Percentiles rank a stretch among this genome's conserved stretches.
phyloP scores from a whole-genome alignment of 495 filamentous ascomycete species.

The Penicillium maclennaniae region DNA sequence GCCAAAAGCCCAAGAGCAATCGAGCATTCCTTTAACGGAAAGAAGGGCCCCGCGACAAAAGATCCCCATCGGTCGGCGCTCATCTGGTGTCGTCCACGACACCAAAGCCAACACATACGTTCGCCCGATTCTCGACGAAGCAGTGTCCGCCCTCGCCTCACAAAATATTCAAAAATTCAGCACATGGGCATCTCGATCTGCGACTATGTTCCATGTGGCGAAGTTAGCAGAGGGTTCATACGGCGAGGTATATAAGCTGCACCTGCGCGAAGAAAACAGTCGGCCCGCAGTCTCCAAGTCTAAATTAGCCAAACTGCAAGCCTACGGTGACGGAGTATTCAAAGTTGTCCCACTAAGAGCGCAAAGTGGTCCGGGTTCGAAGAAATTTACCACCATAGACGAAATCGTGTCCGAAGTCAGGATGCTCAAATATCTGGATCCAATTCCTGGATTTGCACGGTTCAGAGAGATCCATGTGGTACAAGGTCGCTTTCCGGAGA shows the following conservation, averaged over 20 bases:
- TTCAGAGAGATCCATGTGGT: slow-evolving; percentile 76
- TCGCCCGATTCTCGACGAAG: slow-evolving; percentile 37
- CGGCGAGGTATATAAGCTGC: slow-evolving; percentile 49
- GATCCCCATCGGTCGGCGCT: slow-evolving; percentile 20
- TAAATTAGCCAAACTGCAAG: slow-evolving; percentile 33
- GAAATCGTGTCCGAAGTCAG: slow-evolving; percentile 64
- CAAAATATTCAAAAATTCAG: slow-evolving; percentile 41
- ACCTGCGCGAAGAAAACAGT: slow-evolving; percentile 34
- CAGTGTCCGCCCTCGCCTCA: slow-evolving; percentile 33
- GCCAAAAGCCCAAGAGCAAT: slow-evolving; percentile 1
- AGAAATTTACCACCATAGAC: slow-evolving; percentile 45
- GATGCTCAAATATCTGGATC: slow-evolving; percentile 71
- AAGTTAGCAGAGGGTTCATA: slow-evolving; percentile 53
- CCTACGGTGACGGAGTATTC: slow-evolving; percentile 45
- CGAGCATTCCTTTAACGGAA: neutral
- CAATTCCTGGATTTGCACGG: slow-evolving; percentile 86
- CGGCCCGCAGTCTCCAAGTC: slow-evolving; percentile 41
- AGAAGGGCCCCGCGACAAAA: slow-evolving; percentile 16
- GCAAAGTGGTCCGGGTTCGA: slow-evolving; percentile 41
- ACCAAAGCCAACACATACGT: slow-evolving; percentile 37
- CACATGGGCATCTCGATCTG: slow-evolving; percentile 41
- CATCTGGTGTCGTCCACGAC: slow-evolving; percentile 38
- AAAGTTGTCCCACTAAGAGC: slow-evolving; percentile 50
- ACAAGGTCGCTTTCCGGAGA: slow-evolving; percentile 59
- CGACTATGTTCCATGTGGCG: slow-evolving; percentile 39